Conservation (phyloP, 257 asterid genomes). For the Thymus quinquecostatus region DNA sequence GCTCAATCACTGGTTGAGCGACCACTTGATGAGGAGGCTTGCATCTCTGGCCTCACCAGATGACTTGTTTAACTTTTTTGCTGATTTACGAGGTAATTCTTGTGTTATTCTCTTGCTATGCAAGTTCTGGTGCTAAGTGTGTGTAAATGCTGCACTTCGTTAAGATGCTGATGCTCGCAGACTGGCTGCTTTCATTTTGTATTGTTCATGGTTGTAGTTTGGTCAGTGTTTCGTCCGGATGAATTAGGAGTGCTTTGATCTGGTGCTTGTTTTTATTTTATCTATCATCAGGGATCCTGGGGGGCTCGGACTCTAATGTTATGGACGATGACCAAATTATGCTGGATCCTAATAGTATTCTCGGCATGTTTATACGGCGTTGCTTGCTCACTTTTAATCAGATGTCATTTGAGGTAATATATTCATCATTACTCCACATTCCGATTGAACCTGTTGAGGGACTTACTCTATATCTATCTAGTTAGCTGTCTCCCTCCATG, state of each 20-base stretch:
- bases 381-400: constrained; percentile 83
- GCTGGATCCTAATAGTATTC: constrained; percentile 81
- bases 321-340: constrained; percentile 89
- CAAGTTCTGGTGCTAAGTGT: neutral
- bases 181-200: neutral
- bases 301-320: constrained; percentile 61
- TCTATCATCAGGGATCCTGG: constrained; percentile 61
- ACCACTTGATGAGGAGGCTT: constrained; percentile 61
- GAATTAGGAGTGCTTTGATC: constrained; percentile 14
- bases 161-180: neutral
- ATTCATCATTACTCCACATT: neutral
- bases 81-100: constrained; percentile 69
- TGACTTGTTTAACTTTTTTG: constrained; percentile 83
- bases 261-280: neutral
- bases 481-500: neutral
- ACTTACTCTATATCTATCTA: neutral
- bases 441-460: neutral
- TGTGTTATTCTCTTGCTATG: neutral
- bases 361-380: constrained; percentile 83
- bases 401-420: constrained; percentile 82
- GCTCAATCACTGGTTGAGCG: constrained; percentile 72
- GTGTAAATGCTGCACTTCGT: neutral
- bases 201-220: neutral
- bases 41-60: constrained; percentile 74
- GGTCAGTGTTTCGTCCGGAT: constrained; percentile 4